Conservation (phyloP, 805 yeast species). For the Lipomyces kockii region DNA sequence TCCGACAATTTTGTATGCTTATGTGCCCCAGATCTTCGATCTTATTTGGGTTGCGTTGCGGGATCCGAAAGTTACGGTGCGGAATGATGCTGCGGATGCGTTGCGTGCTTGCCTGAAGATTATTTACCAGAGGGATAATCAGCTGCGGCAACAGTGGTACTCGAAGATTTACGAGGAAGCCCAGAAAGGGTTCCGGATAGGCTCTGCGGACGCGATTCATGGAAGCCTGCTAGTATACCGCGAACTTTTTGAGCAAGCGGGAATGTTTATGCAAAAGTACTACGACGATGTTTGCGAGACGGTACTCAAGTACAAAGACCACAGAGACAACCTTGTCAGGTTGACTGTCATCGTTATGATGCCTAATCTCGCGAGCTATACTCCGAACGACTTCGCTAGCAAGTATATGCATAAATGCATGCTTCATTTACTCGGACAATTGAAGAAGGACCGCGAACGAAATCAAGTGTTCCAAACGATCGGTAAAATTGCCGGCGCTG, state of each 20-base stretch:
- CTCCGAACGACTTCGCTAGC: slow-evolving; percentile 74
- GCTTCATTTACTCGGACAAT: slow-evolving; percentile 73
- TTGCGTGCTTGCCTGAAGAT: slow-evolving; percentile 78
- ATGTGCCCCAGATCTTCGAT: slow-evolving; percentile 76
- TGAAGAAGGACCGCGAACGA: slow-evolving; percentile 76
- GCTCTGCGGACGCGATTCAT: slow-evolving; percentile 73
- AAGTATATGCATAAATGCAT: slow-evolving; percentile 80
- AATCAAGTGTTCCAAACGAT: slow-evolving; percentile 76
- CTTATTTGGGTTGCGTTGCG: slow-evolving; percentile 87
- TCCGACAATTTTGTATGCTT: slow-evolving; percentile 79
- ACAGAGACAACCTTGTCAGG: slow-evolving; percentile 73
- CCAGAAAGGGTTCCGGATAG: slow-evolving; percentile 55
- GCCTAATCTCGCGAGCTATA: slow-evolving; percentile 81
- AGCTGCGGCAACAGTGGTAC: slow-evolving; percentile 76
- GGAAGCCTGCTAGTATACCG: slow-evolving; percentile 83
- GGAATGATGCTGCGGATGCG: slow-evolving; percentile 84
- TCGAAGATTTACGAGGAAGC: slow-evolving; percentile 70
- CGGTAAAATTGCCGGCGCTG: slow-evolving; percentile 79
- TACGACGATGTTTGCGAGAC: slow-evolving; percentile 79
- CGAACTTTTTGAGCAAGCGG: slow-evolving; percentile 73
- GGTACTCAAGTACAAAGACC: slow-evolving; percentile 73
- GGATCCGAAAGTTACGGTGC: slow-evolving; percentile 72
- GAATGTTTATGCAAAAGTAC: slow-evolving; percentile 69
- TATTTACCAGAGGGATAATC: slow-evolving; percentile 75
- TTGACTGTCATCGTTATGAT: slow-evolving; percentile 82